A percentile compares a stretch with the other conserved stretches of the same genome.
These are phyloP conservation scores for Fusarium anthophilum DNA, from an alignment of 2,329 filamentous ascomycete genomes.

Conservation along the genomic window DNA sequence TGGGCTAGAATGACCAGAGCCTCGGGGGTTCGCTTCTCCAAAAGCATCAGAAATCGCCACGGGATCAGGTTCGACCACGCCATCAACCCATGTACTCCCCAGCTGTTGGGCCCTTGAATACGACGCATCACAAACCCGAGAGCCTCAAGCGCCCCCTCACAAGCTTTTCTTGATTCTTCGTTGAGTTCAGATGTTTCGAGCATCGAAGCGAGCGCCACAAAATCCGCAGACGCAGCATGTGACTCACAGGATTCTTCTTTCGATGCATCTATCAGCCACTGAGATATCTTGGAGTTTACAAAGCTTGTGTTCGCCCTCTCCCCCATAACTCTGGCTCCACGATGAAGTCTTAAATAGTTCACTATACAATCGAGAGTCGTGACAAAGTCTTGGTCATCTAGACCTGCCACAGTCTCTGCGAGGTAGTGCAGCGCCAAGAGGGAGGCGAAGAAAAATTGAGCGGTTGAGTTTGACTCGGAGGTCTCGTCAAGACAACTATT, in stretches of 20 bases:
- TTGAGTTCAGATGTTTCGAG: constrained; percentile 4
- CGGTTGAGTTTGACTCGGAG: neutral
- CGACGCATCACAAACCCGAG: neutral
- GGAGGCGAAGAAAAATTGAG: constrained; percentile 21
- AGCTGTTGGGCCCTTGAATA: neutral
- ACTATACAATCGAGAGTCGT: neutral
- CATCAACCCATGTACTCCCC: constrained; percentile 2
- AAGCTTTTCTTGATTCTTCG: neutral
- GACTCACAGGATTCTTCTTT: neutral
- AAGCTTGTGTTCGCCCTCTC: neutral
- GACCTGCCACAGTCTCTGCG: neutral
- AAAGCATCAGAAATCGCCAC: neutral
- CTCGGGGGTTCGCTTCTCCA: constrained; percentile 15
- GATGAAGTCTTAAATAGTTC: constrained; percentile 15
- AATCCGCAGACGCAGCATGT: neutral
- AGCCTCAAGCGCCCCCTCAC: neutral
- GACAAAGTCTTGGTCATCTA: neutral
- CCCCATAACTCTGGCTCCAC: neutral
- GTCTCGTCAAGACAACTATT: neutral
- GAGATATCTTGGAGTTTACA: neutral
- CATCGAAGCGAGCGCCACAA: neutral
- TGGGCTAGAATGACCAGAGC: constrained; percentile 19
- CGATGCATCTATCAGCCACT: neutral
- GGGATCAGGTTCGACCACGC: neutral
- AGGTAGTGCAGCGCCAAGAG: constrained; percentile 16